Base-by-base conservation (phyloP, 176 grass and related monocot species). In the Avena eriantha region DNA sequence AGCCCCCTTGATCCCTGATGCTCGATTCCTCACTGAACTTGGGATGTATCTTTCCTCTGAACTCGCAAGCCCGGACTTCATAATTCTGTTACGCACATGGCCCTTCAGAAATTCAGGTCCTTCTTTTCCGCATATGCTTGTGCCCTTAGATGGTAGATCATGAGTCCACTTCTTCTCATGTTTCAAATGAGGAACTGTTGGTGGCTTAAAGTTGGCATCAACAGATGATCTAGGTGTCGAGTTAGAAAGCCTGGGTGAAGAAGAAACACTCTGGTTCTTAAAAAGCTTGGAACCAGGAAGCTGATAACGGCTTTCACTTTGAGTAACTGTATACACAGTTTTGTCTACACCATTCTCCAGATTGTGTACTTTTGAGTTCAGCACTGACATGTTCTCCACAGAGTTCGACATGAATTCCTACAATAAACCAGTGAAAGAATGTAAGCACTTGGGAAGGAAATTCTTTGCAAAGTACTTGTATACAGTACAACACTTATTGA, bases 291-390 rank as follows among this genome's bases (percentile, higher is more conserved):
- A 96, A 63, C 86, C 87, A 84, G 77, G 87, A 79, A 91, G 76
- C 73, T 74, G 86, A 51, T 89, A 94, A 68, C 76, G 73, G 66
- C 84, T 92, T 94, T 96, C 93, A 76, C 87, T 93, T 86, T 88
- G 94, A 83, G 87, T 82, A 81, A 93, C 80, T 47, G 87, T 89
- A 83, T 93, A 82, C 34, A 92, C 90, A 80, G 87, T 87, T 51
- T 85, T 92, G 36, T 96, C 92, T 29, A 87, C 85, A 69, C 85
- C 85, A 91, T 93, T 83, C 82, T 93, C 97, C 90, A 99, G 81
- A 76, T 96, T 96, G 51, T 90, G 90, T 47, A 96, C 92, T 90
- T 99, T 99, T 7, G 78, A 90, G 66, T 96, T 90, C 70, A 96
- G 57, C 49, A 89, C 83, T 70, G 92, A 91, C 74, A 96, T 67